A percentile compares a stretch with the other conserved stretches of the same genome.
Evolutionary conservation across 1,139 yeast species (phyloP).

Genomic region (Hanseniaspora gamundiae): DNA sequence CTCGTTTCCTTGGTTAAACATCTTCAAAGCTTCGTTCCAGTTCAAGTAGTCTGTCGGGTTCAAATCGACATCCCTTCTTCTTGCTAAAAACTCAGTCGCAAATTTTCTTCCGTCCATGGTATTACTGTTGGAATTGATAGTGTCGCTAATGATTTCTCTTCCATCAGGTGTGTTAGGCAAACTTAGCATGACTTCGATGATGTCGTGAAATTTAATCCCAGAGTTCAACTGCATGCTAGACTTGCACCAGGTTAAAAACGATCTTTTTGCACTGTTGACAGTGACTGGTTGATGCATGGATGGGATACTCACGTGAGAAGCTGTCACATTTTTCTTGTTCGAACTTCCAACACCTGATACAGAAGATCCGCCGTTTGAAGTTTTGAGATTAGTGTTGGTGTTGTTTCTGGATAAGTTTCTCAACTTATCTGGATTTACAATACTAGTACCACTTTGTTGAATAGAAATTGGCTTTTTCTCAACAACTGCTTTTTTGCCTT

Average conservation of each 20-base stretch:
- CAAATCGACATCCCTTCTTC: constrained; percentile 59
- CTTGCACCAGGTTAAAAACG: constrained; percentile 5
- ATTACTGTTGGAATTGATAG: constrained; percentile 79
- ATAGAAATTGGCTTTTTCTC: constrained; percentile 2
- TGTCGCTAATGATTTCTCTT: constrained; percentile 78
- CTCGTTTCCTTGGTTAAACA: constrained; percentile 38
- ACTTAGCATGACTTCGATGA: constrained; percentile 67
- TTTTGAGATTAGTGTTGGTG: neutral
- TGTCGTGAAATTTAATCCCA: constrained; percentile 63
- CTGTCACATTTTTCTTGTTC: neutral
- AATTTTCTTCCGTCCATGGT: constrained; percentile 93
- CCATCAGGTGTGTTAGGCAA: constrained; percentile 68
- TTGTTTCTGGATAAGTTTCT: constrained; percentile 18
- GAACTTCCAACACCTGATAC: neutral
- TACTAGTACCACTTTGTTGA: constrained; percentile 4
- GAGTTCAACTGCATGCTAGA: constrained; percentile 60
- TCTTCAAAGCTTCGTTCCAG: constrained; percentile 56
- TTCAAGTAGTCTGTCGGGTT: constrained; percentile 44
- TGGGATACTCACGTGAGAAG: neutral
- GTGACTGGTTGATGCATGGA: neutral
- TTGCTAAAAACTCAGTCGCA: constrained; percentile 78
- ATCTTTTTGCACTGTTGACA: constrained; percentile 2
- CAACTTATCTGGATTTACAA: constrained; percentile 15
- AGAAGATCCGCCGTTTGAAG: neutral
- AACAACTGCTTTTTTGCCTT: constrained; percentile 2